phyloP scores from a whole-genome alignment of 306 rosid species.

The Ormosia emarginata region DNA sequence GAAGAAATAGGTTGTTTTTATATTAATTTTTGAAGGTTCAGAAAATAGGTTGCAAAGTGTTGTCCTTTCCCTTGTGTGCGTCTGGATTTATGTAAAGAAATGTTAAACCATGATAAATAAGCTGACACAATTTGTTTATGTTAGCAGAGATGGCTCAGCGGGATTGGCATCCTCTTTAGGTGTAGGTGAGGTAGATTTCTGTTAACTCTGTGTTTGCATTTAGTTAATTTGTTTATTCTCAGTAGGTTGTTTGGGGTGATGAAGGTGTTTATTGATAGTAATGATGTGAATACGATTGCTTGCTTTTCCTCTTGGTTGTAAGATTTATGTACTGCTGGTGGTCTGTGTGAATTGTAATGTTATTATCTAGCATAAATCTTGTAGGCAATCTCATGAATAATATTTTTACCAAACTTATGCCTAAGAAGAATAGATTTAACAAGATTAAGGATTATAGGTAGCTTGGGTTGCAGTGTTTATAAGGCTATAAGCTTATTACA shows the following conservation, averaged over 20 bases:
- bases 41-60: background rate
- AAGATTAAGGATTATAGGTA: background rate
- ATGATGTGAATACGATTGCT: too few species aligned
- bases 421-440: background rate
- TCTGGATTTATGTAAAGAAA: slow-evolving; percentile 3
- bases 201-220: too few species aligned
- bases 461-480: background rate
- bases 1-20: too few species aligned
- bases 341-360: too few species aligned
- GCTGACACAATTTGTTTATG: background rate
- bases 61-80: background rate
- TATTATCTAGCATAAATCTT: too few species aligned
- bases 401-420: background rate
- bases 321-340: too few species aligned
- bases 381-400: too few species aligned
- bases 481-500: background rate
- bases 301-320: too few species aligned
- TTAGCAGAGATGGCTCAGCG: background rate
- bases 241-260: too few species aligned
- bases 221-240: too few species aligned
- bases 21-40: background rate
- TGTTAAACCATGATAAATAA: background rate
- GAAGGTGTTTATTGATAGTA: too few species aligned
- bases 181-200: slow-evolving; percentile 13
- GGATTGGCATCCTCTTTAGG: slow-evolving; percentile 19